Percentiles rank a stretch among this genome's conserved stretches.
These are phyloP conservation scores for Plasmodium falciparum DNA, from an alignment of 169 alveolate species.

Conservation along the genomic window DNA sequence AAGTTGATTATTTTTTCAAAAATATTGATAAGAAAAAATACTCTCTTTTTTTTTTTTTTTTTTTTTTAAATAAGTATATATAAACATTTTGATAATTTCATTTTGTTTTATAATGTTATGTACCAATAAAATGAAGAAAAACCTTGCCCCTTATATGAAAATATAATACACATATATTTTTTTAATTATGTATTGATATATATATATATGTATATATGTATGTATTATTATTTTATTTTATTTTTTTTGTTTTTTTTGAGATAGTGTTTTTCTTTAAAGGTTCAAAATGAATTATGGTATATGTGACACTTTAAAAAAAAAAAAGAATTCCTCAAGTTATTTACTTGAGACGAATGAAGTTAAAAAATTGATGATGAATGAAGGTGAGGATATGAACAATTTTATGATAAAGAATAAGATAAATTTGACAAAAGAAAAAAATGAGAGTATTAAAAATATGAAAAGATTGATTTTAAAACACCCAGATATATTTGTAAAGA, in stretches of 20 bases:
- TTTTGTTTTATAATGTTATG: no score
- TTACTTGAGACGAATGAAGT: conserved; percentile 6
- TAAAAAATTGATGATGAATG: conserved; percentile 41
- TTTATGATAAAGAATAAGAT: conserved; percentile 48
- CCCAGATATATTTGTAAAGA: conserved; percentile 69
- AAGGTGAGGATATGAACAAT: conserved; percentile 46
- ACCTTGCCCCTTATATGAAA: no score
- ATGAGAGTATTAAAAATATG: conserved; percentile 63
- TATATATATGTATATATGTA: background rate
- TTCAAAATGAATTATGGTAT: background rate
- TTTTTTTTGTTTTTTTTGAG: conserved; percentile 4
- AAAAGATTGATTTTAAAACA: conserved; percentile 55
- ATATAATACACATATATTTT: no score
- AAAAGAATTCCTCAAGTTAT: no score
- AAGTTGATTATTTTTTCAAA: no score
- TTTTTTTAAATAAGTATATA: no score
- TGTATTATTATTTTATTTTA: background rate
- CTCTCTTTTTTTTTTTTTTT: no score
- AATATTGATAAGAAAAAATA: no score
- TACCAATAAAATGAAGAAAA: no score
- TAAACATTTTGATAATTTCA: no score
- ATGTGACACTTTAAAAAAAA: no score
- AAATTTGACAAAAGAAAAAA: conserved; percentile 52
- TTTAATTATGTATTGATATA: no score
- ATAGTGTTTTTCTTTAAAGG: conserved; percentile 4